Conservation (phyloP, 2,329 filamentous ascomycete genomes). For the Epichloe sibirici region DNA sequence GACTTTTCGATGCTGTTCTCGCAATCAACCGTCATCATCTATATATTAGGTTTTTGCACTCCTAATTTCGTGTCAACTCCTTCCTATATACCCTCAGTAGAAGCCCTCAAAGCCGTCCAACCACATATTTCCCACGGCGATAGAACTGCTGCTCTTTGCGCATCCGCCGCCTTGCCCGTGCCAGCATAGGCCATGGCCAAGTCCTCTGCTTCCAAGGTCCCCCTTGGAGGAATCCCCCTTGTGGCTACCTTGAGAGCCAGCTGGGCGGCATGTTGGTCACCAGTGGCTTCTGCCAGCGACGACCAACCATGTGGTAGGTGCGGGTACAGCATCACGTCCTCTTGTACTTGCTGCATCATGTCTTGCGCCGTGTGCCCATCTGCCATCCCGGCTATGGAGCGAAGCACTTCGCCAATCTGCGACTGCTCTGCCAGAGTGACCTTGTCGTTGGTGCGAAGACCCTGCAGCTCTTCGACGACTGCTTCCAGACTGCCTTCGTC, state of each 20-base stretch:
- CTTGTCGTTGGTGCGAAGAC: conserved; percentile 54
- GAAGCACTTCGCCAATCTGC: conserved; percentile 61
- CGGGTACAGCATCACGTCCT: conserved; percentile 70
- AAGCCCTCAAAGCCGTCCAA: conserved; percentile 45
- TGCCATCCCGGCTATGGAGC: conserved; percentile 55
- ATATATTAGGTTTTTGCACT: neutral
- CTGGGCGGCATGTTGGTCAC: conserved; percentile 45
- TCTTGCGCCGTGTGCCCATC: conserved; percentile 36
- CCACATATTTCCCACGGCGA: conserved; percentile 64
- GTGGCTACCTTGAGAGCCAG: conserved; percentile 75
- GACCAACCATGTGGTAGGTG: conserved; percentile 72
- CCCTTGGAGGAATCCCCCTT: conserved; percentile 60
- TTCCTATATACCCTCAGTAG: conserved; percentile 14
- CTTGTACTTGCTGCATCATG: conserved; percentile 53
- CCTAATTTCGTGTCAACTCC: conserved; percentile 9
- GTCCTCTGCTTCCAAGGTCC: conserved; percentile 54
- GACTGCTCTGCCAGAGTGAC: conserved; percentile 52
- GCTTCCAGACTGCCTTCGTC: conserved; percentile 72
- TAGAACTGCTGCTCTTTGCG: conserved; percentile 64
- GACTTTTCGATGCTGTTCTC: too few species aligned
- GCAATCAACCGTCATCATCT: neutral
- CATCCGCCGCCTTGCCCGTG: conserved; percentile 58
- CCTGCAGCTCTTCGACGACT: conserved; percentile 64
- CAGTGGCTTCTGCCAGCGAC: conserved; percentile 51
- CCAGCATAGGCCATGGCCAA: conserved; percentile 63